phyloP scores from a whole-genome alignment of 495 filamentous ascomycete species.

The Friedmanniomyces simplex region DNA sequence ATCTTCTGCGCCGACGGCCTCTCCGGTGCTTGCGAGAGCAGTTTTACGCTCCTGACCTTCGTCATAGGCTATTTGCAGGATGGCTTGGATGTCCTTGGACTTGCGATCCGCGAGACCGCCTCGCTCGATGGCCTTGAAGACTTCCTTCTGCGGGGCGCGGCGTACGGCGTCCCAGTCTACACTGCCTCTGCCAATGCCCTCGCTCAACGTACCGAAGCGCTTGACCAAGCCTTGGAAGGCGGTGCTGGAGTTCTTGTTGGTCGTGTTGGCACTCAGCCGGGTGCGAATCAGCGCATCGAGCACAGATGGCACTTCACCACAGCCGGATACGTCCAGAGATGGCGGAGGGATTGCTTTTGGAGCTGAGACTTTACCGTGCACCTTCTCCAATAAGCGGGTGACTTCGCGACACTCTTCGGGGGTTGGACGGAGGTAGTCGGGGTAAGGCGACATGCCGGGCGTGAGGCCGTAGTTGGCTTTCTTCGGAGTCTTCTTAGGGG shows the following conservation, averaged over 20 bases:
- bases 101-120: conserved; percentile 65
- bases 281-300: conserved; percentile 83
- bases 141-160: conserved; percentile 46
- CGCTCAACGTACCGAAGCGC: conserved; percentile 53
- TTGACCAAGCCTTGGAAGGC: conserved; percentile 63
- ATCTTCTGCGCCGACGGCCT: conserved; percentile 28
- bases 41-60: conserved; percentile 49
- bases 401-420: conserved; percentile 64
- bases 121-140: conserved; percentile 61
- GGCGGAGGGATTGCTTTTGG: conserved; percentile 64
- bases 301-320: conserved; percentile 86
- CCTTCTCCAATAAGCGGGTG: conserved; percentile 50
- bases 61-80: conserved; percentile 68
- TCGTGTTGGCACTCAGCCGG: conserved; percentile 65
- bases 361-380: conserved; percentile 54
- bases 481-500: conserved; percentile 21
- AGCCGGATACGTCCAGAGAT: conserved; percentile 72
- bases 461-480: conserved; percentile 23
- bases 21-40: conserved; percentile 20
- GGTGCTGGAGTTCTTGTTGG: conserved; percentile 50
- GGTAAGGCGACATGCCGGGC: conserved; percentile 50
- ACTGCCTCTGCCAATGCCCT: conserved; percentile 60
- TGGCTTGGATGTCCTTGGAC: conserved; percentile 65
- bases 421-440: conserved; percentile 57
- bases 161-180: conserved; percentile 83